These are phyloP conservation scores for Paramecium sonneborni DNA, from an alignment of 73 alveolate species.

Conservation along the genomic window DNA sequence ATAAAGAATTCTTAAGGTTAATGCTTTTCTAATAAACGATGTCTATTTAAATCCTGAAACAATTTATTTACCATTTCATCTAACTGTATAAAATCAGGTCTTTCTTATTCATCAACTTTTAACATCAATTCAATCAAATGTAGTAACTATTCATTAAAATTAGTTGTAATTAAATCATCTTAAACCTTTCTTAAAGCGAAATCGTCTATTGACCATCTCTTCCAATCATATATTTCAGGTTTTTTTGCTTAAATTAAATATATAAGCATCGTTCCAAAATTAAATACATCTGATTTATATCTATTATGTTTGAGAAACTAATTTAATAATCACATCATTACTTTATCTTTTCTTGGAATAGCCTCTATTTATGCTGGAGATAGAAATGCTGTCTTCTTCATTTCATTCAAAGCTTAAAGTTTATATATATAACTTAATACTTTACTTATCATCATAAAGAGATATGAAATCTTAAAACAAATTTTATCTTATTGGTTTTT, in stretches of 20 bases:
- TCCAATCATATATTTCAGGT: constrained; percentile 48
- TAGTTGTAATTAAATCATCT: background rate
- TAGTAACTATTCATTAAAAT: background rate
- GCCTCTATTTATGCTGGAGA: constrained; percentile 27
- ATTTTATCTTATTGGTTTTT: background rate
- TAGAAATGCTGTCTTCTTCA: background rate
- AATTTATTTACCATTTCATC: background rate
- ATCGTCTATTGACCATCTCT: constrained; percentile 9
- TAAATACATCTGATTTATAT: constrained; percentile 56
- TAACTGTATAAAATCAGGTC: constrained; percentile 22
- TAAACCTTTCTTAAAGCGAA: background rate
- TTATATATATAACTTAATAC: background rate
- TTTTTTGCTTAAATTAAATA: constrained; percentile 24
- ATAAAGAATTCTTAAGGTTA: background rate
- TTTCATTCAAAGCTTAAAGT: background rate
- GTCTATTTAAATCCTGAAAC: background rate
- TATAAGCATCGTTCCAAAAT: background rate
- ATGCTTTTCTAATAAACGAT: background rate
- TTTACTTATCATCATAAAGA: background rate
- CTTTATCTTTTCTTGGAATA: constrained; percentile 42
- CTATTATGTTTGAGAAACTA: constrained; percentile 39
- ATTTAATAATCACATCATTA: background rate
- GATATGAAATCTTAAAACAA: background rate
- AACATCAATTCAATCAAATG: background rate
- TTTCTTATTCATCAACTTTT: background rate